These are phyloP conservation scores for Nevesoporus exiguus DNA, from an alignment of 768 basidiomycete genomes.

Conservation along the genomic window DNA sequence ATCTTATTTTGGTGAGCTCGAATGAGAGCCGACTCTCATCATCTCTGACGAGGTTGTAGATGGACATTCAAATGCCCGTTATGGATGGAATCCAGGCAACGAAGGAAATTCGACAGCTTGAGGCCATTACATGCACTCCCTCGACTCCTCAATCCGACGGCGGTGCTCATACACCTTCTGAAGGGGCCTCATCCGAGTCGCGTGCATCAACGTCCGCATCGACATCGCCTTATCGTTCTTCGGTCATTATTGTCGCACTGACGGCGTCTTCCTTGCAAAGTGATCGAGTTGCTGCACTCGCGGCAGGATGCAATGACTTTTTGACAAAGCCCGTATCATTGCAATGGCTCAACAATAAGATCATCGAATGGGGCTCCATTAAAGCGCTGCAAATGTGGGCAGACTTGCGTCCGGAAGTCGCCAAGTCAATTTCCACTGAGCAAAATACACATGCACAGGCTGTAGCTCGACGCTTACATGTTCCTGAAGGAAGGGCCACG, in stretches of 20 bases:
- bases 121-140: conserved; percentile 69
- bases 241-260: conserved; percentile 98
- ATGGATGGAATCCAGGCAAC: conserved; percentile 99
- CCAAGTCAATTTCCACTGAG: conserved; percentile 42
- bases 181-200: conserved; percentile 44
- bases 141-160: conserved; percentile 61
- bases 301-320: conserved; percentile 98
- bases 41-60: conserved; percentile 48
- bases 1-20: conserved; percentile 83
- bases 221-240: conserved; percentile 75
- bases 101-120: conserved; percentile 87
- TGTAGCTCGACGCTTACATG: conserved; percentile 46
- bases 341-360: conserved; percentile 95
- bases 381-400: conserved; percentile 93
- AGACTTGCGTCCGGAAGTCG: conserved; percentile 64
- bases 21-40: not conserved
- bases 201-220: conserved; percentile 42
- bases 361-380: conserved; percentile 99
- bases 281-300: conserved; percentile 95
- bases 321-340: conserved; percentile 95
- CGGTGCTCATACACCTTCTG: conserved; percentile 48
- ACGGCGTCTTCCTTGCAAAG: conserved; percentile 94
- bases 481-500: conserved; percentile 44
- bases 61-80: conserved; percentile 99
- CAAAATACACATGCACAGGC: conserved; percentile 47